Evolutionary conservation across 768 basidiomycete genomes (phyloP).

Genomic region (Gelatoporia subvermispora): DNA sequence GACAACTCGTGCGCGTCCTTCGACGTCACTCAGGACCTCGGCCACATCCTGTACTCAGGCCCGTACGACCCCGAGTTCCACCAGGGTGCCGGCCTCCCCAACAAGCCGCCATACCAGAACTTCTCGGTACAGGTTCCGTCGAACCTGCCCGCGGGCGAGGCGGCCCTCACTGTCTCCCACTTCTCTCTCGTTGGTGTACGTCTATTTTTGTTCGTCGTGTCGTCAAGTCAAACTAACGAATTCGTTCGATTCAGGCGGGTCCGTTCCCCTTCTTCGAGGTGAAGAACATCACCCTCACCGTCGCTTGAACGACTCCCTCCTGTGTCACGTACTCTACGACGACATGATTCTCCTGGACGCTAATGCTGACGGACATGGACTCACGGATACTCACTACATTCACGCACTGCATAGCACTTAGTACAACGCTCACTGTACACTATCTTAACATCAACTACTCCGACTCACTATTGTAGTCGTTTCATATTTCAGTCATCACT

Average conservation of each 20-base stretch:
- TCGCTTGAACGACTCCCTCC: constrained; percentile 1
- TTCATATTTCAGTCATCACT: no score
- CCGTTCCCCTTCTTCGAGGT: constrained; percentile 11
- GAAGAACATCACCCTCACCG: constrained; percentile 13
- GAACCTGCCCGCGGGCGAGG: constrained; percentile 8
- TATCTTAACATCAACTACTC: no score
- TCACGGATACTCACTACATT: no score
- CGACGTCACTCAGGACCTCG: constrained; percentile 20
- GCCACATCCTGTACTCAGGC: constrained; percentile 27
- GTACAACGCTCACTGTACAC: no score
- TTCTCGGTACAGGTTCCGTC: constrained; percentile 22
- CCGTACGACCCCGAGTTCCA: constrained; percentile 22
- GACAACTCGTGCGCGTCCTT: constrained; percentile 16
- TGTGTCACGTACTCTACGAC: no score
- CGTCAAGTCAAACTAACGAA: background rate
- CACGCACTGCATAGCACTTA: no score
- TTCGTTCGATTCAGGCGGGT: constrained; percentile 9
- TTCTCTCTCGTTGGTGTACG: constrained; percentile 18
- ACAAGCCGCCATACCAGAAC: constrained; percentile 23
- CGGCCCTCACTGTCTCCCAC: constrained; percentile 17
- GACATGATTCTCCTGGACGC: no score
- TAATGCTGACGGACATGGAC: no score
- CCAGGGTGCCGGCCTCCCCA: background rate
- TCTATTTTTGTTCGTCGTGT: background rate
- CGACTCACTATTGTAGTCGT: no score